Base-by-base conservation (phyloP, 2,329 filamentous ascomycete species). In the Aspergillus quadrilineatus region DNA sequence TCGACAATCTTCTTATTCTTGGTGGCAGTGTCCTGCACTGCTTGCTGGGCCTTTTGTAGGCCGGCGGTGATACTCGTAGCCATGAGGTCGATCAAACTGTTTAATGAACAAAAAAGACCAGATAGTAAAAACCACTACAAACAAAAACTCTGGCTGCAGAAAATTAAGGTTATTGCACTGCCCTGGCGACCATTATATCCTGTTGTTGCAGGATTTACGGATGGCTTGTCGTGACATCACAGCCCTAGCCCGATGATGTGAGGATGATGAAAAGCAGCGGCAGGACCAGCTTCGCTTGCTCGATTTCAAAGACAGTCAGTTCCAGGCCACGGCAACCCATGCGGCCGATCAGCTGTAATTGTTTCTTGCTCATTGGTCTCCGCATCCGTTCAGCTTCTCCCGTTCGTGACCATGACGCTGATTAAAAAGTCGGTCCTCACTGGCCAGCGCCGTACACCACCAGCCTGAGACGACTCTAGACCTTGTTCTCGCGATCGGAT, bases 1-100 rank as follows among this genome's bases (percentile, higher is more conserved):
- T 92, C 85, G 14, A 80, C 78, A 28, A 83, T 67, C 78, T 92
- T 90, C 58, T 72, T 71, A 26, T 70, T 65, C 50, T 62, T 63
- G 14, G 65, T 65, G 15, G 61, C 48, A 3, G 63, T 60, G 28
- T 60, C 60, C 50, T 65, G 64, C 26, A 67, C 60, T 26, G 57
- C 64, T 30, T 69, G 61, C 46, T 71, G 65, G 57, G 63, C 61
- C 52, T 68, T 72, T 52, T 66, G 65, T 14, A 72, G 51, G 41
- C 69, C 69, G 34, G 60, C 65, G 32, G 66, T 62, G 47, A 69
- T 55, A 14, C 62, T 50, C 10, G 63, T 61, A 42, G 69, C 62
- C 69, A 71, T 71, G 12, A 14, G 61, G 22, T 32, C n/a, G 28
- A 46, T 22, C 7, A 4, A 34, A 46, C 2, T 22, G 22, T 22